These are phyloP conservation scores for Betula pendula DNA, from an alignment of 306 rosid species.

Conservation along the genomic window DNA sequence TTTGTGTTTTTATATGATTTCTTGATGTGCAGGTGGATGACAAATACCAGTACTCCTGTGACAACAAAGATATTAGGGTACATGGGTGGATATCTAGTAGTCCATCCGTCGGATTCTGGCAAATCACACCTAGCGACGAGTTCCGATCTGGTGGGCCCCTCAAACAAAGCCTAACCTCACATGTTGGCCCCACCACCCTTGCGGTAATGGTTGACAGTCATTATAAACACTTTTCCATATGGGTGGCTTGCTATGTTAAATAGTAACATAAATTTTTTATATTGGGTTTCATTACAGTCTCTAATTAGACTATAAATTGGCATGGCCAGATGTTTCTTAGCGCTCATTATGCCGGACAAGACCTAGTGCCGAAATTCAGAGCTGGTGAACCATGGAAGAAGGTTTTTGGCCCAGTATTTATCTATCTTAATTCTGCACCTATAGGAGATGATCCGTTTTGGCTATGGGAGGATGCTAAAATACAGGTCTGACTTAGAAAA, in stretches of 20 bases:
- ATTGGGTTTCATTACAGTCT: constrained; percentile 25
- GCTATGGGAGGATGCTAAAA: constrained; percentile 83
- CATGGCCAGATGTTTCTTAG: constrained; percentile 69
- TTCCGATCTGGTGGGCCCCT: constrained; percentile 86
- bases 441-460: constrained; percentile 35
- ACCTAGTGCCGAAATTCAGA: constrained; percentile 58
- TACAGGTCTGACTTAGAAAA: constrained; percentile 50
- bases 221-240: constrained; percentile 15
- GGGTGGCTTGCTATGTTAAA: constrained; percentile 1
- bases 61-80: constrained; percentile 72
- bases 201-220: constrained; percentile 56
- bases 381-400: constrained; percentile 86
- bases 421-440: constrained; percentile 62
- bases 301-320: constrained; percentile 22
- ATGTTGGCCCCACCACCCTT: constrained; percentile 83
- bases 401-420: constrained; percentile 82
- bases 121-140: constrained; percentile 70
- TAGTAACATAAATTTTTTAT: constrained; percentile 10
- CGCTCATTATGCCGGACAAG: constrained; percentile 85
- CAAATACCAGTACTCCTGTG: constrained; percentile 91
- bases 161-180: constrained; percentile 81
- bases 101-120: constrained; percentile 71
- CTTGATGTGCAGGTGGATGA: constrained; percentile 72
- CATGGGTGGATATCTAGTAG: constrained; percentile 85
- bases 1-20: constrained; percentile 31